phyloP scores from a whole-genome alignment of 2,329 filamentous ascomycete genomes.

The Aspergillus tamarii region DNA sequence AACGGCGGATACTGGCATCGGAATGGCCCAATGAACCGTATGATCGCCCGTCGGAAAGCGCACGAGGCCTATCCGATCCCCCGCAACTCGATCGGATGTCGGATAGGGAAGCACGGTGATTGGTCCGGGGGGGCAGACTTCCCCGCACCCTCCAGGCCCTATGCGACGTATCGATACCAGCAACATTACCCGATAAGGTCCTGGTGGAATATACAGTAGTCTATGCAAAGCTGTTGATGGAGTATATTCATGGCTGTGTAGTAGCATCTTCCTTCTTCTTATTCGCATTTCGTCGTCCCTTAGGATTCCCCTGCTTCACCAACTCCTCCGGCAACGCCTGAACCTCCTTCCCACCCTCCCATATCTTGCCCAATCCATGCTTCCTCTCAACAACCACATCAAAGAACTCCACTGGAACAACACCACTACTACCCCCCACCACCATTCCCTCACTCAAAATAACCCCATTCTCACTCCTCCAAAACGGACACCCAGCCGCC shows the following conservation, averaged over 20 bases:
- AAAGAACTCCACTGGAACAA: conserved; percentile 71
- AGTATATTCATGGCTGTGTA: background rate
- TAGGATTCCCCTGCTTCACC: conserved; percentile 42
- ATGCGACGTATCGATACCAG: background rate
- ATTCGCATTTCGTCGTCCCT: conserved; percentile 23
- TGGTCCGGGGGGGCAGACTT: background rate
- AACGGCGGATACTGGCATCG: conserved; percentile 17
- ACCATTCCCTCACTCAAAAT: conserved; percentile 61
- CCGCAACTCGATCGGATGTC: conserved; percentile 23
- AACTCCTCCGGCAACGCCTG: conserved; percentile 52
- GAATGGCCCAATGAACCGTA: conserved; percentile 4
- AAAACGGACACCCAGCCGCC: conserved; percentile 68
- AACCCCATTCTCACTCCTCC: conserved; percentile 77
- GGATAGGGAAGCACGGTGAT: conserved; percentile 3
- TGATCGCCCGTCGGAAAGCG: conserved; percentile 11
- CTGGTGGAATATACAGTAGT: too few relatives aligned
- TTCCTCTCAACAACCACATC: conserved; percentile 73
- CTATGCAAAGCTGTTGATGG: too few relatives aligned
- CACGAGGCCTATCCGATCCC: conserved; percentile 25
- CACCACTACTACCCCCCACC: conserved; percentile 57
- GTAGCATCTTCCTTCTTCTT: conserved; percentile 1
- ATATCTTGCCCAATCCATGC: conserved; percentile 71
- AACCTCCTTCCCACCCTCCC: conserved; percentile 57
- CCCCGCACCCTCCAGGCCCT: background rate
- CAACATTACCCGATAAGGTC: background rate